Base-by-base conservation (phyloP, 2,329 filamentous ascomycete genomes). In the Zasmidium citrigriseum region DNA sequence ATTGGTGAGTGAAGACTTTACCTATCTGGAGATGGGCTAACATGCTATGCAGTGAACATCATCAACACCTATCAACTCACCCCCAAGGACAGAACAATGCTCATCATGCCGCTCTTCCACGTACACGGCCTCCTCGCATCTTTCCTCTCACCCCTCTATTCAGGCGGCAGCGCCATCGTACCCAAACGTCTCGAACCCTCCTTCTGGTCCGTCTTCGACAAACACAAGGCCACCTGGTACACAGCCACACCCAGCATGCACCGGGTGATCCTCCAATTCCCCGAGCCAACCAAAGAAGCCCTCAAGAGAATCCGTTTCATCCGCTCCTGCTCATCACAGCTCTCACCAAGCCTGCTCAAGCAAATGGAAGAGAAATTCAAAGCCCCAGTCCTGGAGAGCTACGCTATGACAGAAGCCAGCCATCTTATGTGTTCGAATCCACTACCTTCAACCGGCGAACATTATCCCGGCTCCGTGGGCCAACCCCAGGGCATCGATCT, bases 81-180 rank as follows among this genome's bases (percentile, higher is more conserved):
- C 0, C 73, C 84, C 5, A 72, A 82, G 50, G 91, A 96, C 74
- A 85, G 90, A 48, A 93, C 90, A 22, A 87, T 91, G 82, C 82
- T 96, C 16, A 90, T 96, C 60, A 96, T 95, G 91, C 91, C 91
- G 20, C 82, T 95, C 1, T 96, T 96, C 80, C 91, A 96, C 75
- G 90, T 96, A 48, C 90, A 93, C 71, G 91, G 91, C 16, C 82
- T 96, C 1, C 81, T 96, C 11, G 91, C 91, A 60, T 90, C 85
- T 18, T 89, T 96, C 66, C 81, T 96, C 3, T 89, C 90, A 1
- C 89, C 91, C 0, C 80, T 96, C 12, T 80, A 82, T 66, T 88
- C 88, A 1, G 89, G 88, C 25, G 89, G 90, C 55, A 92, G 90
- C 5, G 88, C 91, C 61, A 81, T 96, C 58, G 87, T 95, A 7